phyloP scores from a whole-genome alignment of 2,329 filamentous ascomycete species.

The Penicillium expansum region DNA sequence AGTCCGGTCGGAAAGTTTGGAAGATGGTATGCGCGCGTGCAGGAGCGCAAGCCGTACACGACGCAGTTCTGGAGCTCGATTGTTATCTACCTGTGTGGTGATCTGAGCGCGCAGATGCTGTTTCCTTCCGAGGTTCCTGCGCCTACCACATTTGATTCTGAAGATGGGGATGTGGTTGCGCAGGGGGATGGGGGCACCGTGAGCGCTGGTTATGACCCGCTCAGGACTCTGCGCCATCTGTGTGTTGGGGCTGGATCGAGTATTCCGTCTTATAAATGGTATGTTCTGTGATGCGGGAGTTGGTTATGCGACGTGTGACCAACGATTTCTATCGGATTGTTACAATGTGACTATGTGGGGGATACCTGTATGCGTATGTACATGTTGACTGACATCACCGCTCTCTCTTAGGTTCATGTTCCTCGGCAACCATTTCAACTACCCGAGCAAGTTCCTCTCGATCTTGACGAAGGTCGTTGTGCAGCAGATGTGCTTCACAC shows the following conservation, averaged over 20 bases:
- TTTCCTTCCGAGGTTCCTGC: conserved; percentile 38
- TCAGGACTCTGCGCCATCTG: conserved; percentile 68
- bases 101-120: conserved; percentile 73
- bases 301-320: background rate
- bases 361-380: background rate
- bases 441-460: conserved; percentile 66
- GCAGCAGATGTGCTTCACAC: conserved; percentile 78
- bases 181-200: conserved; percentile 22
- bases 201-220: conserved; percentile 58
- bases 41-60: conserved; percentile 69
- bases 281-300: conserved; percentile 26
- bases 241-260: conserved; percentile 69
- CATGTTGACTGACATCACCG: background rate
- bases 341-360: background rate
- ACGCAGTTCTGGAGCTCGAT: conserved; percentile 76
- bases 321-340: background rate
- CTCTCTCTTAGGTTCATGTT: conserved; percentile 65
- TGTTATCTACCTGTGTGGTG: conserved; percentile 74
- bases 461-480: conserved; percentile 73
- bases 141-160: conserved; percentile 22
- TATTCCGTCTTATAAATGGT: conserved; percentile 83
- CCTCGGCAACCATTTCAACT: conserved; percentile 80
- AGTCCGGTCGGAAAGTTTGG: conserved; percentile 37
- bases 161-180: conserved; percentile 40
- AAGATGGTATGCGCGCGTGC: conserved; percentile 63